Evolutionary conservation across 495 filamentous ascomycete genomes (phyloP), one percentile per base, ranked within the genome.

Genomic region (Podospora australis): DNA sequence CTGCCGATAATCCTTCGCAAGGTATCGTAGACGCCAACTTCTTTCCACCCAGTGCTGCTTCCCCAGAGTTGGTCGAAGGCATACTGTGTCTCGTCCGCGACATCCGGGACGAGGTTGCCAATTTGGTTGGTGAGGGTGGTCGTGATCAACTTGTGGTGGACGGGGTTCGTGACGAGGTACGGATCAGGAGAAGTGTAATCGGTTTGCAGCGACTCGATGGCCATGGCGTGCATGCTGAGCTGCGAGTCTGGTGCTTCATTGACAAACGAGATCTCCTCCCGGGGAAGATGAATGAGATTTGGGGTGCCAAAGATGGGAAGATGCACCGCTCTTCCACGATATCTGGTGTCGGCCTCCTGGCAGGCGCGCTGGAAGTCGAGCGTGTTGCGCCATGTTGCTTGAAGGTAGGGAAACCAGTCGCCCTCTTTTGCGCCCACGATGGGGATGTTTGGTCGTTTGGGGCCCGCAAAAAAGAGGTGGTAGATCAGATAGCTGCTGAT

Each of bases 211-310:
- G 53, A 22, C 10, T 69, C 62, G 4, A 55, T 47, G 23, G 66
- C 58, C 29, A 62, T 52, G 10, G 42, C 48, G 39, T 60, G 56
- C 30, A 64, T 52, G 50, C 54, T 49, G 7, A 76, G 52, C 7
- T 65, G 56, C 6, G 52, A 39, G 50, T 75, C 70, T n/a, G 73
- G 67, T 57, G 77, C 71, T 16, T 71, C 65, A 20, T 61, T 49
- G 26, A 75, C 62, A 58, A 67, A 76, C 44, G 67, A 59, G 5
- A 62, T 53, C 30, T 70, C 59, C 13, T 61, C 47, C 1, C 54
- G 55, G 1, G 74, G 73, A n/a, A 76, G 49, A 8, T 74, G 20
- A 0, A 78, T 57, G 24, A 58, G 44, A 51, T 62, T 53, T 30
- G 45, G 32, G 13, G 39, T 19, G 20, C 56, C 54, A 5, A 45